A percentile compares a stretch with the other conserved stretches of the same genome.
These are phyloP conservation scores for Epichloe scottii DNA, from an alignment of 2,329 filamentous ascomycete species.

Conservation along the genomic window DNA sequence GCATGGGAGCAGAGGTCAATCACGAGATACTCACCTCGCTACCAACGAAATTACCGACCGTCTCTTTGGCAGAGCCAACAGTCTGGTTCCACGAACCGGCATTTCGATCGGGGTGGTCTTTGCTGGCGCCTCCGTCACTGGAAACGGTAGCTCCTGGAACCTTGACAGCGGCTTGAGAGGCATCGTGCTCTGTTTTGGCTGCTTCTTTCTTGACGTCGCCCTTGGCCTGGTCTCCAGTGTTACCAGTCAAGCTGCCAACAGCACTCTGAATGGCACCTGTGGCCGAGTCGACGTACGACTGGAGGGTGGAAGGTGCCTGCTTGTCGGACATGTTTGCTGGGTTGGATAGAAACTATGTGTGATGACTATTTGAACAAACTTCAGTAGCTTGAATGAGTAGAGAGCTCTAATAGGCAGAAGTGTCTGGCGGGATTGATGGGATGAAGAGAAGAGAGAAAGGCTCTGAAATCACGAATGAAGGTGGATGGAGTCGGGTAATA, in stretches of 20 bases:
- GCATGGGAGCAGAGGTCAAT: not conserved
- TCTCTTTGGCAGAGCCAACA: conserved; percentile 73
- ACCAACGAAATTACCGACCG: conserved; percentile 62
- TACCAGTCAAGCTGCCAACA: conserved; percentile 58
- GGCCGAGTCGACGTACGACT: conserved; percentile 65
- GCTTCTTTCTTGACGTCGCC: conserved; percentile 34
- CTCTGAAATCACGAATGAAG: not conserved
- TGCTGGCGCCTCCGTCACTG: conserved; percentile 54
- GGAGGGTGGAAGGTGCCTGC: conserved; percentile 53
- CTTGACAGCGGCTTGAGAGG: conserved; percentile 64
- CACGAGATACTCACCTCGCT: conserved; percentile 40
- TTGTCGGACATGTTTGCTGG: conserved; percentile 17
- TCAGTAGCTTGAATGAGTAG: not conserved
- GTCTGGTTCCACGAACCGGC: conserved; percentile 79
- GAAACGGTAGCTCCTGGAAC: conserved; percentile 60
- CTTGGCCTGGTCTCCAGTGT: not conserved
- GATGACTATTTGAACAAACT: not conserved
- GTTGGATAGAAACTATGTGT: not conserved
- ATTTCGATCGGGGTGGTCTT: conserved; percentile 60
- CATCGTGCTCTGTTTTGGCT: conserved; percentile 54
- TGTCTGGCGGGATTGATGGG: not conserved
- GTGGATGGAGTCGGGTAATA: not conserved
- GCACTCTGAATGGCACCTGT: conserved; percentile 60
- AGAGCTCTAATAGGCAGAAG: not conserved
- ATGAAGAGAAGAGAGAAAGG: not conserved